Evolutionary conservation across 345 rosid genomes (phyloP).

Genomic region (Pseudoturritis turrita): DNA sequence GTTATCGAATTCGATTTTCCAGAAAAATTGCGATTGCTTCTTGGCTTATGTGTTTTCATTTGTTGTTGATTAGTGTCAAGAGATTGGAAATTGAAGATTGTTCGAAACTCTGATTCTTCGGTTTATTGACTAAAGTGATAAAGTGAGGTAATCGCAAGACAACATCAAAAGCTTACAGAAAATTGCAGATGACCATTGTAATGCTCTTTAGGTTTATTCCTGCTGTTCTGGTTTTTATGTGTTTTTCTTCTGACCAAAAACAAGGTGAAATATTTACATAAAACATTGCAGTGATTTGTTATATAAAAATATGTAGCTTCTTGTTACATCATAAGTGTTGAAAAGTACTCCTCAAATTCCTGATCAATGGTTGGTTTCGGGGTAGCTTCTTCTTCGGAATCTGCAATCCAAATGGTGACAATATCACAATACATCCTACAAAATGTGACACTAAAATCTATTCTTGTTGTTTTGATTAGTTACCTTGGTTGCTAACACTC

Average conservation of each 20-base stretch:
- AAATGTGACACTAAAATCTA: neutral
- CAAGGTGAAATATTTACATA: neutral
- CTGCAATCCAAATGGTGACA: constrained; percentile 2
- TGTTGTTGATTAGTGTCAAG: neutral
- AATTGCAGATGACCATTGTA: neutral
- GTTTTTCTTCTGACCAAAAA: neutral
- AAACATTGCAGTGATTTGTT: neutral
- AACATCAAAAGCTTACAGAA: neutral
- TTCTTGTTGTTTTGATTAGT: neutral
- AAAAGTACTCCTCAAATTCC: constrained; percentile 88
- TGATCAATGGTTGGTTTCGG: constrained; percentile 74
- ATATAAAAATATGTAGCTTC: neutral
- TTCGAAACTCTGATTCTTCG: neutral
- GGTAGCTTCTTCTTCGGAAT: constrained; percentile 5
- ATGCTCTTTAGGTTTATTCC: neutral
- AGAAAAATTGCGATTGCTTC: neutral
- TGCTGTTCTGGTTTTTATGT: neutral
- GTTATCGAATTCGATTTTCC: neutral
- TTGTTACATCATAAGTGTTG: constrained; percentile 58
- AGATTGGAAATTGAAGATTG: neutral
- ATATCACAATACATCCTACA: neutral
- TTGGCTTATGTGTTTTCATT: neutral
- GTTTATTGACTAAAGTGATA: no score
- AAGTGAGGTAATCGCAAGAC: no score
- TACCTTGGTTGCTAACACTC: constrained; percentile 25